Evolutionary conservation across 345 rosid genomes (phyloP), one percentile per base, ranked within the genome.

Genomic region (Populus deltoides): DNA sequence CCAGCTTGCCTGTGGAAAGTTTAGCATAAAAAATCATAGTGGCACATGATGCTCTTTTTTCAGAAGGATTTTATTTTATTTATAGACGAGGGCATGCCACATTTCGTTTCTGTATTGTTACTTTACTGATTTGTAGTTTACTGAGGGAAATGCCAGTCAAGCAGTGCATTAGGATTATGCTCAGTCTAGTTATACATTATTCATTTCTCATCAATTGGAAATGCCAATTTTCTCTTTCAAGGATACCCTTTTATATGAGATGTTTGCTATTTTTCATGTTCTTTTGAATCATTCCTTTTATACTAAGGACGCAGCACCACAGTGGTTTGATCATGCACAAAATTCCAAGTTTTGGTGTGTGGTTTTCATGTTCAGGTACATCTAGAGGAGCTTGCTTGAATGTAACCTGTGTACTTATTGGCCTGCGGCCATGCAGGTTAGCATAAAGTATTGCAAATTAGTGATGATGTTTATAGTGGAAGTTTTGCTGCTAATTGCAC

Each of bases 71-170:
- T 33, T 57, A 62, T 61, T 18, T 22, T 43, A 73, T 68, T 77
- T 82, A 72, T 76, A 77, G 75, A 80, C 80, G 75, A 73, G 35
- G 72, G 41, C 75, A 45, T 66, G 79, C 69, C 33, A 18, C 70
- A 71, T 76, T 76, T 67, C 17, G 29, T 68, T 68, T 51, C 68
- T 49, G 25, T 68, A 67, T 69, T 68, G 69, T 78, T 69, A 29
- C 76, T 62, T 66, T 27, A 41, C 45, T 79, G 76, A 72, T 70
- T 66, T 69, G 71, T 85, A 70, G 49, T 70, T 68, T 68, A 31
- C 39, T 22, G 62, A 18, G 38, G 43, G 79, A 41, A 66, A 41
- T 71, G 29, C 25, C 22, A n/a, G 53, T 43, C 31, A 17, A 74
- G 31, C 17, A 51, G 18, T 51, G 72, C 72, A 22, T 49, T 55